Evolutionary conservation across 306 rosid genomes (phyloP).

Genomic region (Luffa acutangula): DNA sequence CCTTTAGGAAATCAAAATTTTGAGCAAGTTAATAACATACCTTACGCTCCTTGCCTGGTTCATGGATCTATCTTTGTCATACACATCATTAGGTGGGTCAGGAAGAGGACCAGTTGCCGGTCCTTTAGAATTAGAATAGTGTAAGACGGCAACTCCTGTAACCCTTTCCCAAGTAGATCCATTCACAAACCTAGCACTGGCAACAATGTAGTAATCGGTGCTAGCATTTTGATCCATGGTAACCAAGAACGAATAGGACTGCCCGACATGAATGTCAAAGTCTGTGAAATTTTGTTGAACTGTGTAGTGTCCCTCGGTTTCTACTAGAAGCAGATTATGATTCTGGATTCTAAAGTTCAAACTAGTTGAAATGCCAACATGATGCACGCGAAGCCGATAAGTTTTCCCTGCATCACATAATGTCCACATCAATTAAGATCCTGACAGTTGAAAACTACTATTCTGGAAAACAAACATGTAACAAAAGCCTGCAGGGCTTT

Average conservation of each 20-base stretch:
- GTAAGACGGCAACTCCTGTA: slow-evolving; percentile 77
- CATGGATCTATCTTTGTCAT: slow-evolving; percentile 46
- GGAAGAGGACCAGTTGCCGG: slow-evolving; percentile 84
- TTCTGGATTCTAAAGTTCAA: slow-evolving; percentile 85
- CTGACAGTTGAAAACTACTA: background rate
- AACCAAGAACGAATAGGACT: slow-evolving; percentile 73
- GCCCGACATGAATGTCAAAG: slow-evolving; percentile 86
- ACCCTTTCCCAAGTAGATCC: slow-evolving; percentile 76
- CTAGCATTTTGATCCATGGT: slow-evolving; percentile 85
- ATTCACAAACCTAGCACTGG: slow-evolving; percentile 94
- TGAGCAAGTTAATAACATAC: slow-evolving; percentile 31
- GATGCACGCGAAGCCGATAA: slow-evolving; percentile 71
- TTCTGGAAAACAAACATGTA: background rate
- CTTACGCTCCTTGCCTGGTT: slow-evolving; percentile 77
- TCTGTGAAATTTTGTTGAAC: slow-evolving; percentile 48
- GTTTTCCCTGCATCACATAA: slow-evolving; percentile 60
- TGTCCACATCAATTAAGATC: background rate
- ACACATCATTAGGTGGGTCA: slow-evolving; percentile 57
- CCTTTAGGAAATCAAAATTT: background rate
- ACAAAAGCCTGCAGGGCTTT: background rate
- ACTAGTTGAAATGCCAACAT: slow-evolving; percentile 78
- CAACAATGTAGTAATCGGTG: slow-evolving; percentile 84
- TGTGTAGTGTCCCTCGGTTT: slow-evolving; percentile 73
- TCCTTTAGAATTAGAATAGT: slow-evolving; percentile 77
- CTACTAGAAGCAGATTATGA: slow-evolving; percentile 62